phyloP scores from a whole-genome alignment of 805 yeast genomes.

The Pichia heedii region DNA sequence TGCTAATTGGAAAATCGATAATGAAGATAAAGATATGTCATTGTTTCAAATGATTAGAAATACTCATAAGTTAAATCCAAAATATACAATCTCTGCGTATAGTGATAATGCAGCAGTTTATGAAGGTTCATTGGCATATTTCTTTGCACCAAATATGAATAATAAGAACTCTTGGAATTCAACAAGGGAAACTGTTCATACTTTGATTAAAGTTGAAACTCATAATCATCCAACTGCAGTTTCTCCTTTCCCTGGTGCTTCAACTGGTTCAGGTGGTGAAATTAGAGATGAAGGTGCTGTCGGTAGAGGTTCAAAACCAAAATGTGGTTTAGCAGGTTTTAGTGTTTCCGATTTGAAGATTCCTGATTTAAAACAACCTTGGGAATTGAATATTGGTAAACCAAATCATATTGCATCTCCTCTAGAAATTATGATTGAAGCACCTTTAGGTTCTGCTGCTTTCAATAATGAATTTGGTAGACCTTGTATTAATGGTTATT shows the following conservation, averaged over 20 bases:
- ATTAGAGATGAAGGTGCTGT: conserved; percentile 99
- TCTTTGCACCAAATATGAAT: conserved; percentile 67
- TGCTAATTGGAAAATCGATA: conserved; percentile 96
- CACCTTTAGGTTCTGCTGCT: conserved; percentile 96
- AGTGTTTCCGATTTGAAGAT: conserved; percentile 84
- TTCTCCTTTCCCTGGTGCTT: conserved; percentile 98
- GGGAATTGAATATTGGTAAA: conserved; percentile 88
- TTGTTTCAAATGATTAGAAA: conserved; percentile 93
- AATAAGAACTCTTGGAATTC: conserved; percentile 63
- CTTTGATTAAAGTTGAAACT: conserved; percentile 92
- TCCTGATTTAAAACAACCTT: conserved; percentile 81
- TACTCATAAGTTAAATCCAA: conserved; percentile 75
- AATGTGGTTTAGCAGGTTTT: conserved; percentile 93
- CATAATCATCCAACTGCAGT: conserved; percentile 99
- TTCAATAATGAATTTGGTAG: conserved; percentile 98
- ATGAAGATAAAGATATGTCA: conserved; percentile 58
- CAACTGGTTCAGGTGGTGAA: conserved; percentile 99
- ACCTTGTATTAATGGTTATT: conserved; percentile 94
- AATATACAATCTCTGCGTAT: conserved; percentile 84
- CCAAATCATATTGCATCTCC: conserved; percentile 92
- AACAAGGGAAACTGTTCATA: conserved; percentile 70
- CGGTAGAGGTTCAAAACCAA: conserved; percentile 95
- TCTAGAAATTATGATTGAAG: conserved; percentile 91
- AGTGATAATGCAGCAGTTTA: conserved; percentile 97
- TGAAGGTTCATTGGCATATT: conserved; percentile 71